Percentiles rank a stretch among this genome's conserved stretches.
Conservation (phyloP, 768 basidiomycete genomes). For the Hygrophoropsis aurantiaca region DNA sequence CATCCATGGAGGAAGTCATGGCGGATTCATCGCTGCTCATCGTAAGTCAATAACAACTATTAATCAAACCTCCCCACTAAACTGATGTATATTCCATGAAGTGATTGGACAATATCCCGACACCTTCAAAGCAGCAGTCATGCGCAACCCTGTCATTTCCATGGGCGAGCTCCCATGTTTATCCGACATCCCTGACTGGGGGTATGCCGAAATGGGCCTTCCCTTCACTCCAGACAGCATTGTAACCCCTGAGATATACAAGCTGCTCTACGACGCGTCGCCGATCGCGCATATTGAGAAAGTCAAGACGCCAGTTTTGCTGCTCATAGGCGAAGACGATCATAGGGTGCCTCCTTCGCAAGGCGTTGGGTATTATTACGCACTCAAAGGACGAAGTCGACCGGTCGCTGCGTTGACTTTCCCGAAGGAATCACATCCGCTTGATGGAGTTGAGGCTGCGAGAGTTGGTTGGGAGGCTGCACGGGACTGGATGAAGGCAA, state of each 20-base stretch:
- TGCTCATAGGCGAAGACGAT: constrained; percentile 62
- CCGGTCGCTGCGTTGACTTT: constrained; percentile 61
- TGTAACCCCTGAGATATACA: constrained; percentile 46
- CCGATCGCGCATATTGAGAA: constrained; percentile 55
- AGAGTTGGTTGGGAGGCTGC: constrained; percentile 52
- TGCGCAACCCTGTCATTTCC: constrained; percentile 72
- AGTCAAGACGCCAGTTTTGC: constrained; percentile 52
- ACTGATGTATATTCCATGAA: constrained; percentile 18
- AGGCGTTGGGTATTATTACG: constrained; percentile 63
- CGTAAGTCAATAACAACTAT: constrained; percentile 37
- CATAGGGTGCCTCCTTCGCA: constrained; percentile 63
- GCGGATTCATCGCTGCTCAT: constrained; percentile 63
- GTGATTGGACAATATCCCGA: constrained; percentile 66
- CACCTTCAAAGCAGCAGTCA: constrained; percentile 57
- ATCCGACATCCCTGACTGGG: constrained; percentile 74
- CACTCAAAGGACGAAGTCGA: constrained; percentile 46
- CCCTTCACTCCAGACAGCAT: constrained; percentile 34
- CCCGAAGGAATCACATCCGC: constrained; percentile 59
- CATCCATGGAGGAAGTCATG: constrained; percentile 67
- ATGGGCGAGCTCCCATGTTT: constrained; percentile 47
- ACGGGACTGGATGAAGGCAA: constrained; percentile 46
- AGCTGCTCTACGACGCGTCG: constrained; percentile 46
- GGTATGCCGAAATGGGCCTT: constrained; percentile 40
- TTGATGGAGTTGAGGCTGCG: constrained; percentile 65
- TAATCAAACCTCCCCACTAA: not conserved